Percentiles rank a stretch among this genome's conserved stretches.
Conservation (phyloP, 148 eudicot species). For the Rhododendron vialii region DNA sequence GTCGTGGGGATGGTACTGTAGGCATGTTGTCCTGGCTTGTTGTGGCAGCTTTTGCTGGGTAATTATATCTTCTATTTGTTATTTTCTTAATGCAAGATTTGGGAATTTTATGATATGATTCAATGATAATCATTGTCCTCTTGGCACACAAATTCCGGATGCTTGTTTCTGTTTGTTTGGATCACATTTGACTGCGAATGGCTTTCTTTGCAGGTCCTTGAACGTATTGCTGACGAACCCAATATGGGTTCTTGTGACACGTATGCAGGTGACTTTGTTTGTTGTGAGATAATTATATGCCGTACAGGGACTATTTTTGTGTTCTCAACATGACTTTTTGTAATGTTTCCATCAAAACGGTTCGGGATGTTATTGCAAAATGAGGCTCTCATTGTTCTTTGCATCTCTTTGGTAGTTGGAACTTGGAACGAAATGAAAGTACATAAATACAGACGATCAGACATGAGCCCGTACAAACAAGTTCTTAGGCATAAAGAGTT, state of each 20-base stretch:
- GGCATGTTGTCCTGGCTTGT: slow-evolving; percentile 87
- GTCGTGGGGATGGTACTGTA: slow-evolving; percentile 79
- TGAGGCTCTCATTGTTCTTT: neutral
- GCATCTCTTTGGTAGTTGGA: neutral
- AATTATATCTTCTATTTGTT: neutral
- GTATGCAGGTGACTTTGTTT: slow-evolving; percentile 77
- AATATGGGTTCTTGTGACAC: slow-evolving; percentile 95
- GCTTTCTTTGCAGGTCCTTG: slow-evolving; percentile 53
- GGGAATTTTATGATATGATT: neutral
- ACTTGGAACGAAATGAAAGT: neutral
- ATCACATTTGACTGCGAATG: slow-evolving; percentile 9
- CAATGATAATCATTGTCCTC: neutral
- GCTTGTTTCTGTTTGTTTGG: neutral
- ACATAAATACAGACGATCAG: neutral
- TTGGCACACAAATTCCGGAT: neutral
- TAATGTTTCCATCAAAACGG: neutral
- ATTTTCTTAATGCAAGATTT: neutral
- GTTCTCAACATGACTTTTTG: slow-evolving; percentile 1
- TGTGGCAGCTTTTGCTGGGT: slow-evolving; percentile 96
- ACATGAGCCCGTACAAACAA: neutral
- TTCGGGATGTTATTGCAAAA: neutral
- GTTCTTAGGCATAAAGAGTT: neutral
- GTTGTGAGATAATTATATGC: neutral
- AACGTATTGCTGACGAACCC: slow-evolving; percentile 91
- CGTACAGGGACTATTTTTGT: neutral